A percentile compares a stretch with the other conserved stretches of the same genome.
phyloP scores from a whole-genome alignment of 805 yeast species.

The Hyphopichia homilentoma region DNA sequence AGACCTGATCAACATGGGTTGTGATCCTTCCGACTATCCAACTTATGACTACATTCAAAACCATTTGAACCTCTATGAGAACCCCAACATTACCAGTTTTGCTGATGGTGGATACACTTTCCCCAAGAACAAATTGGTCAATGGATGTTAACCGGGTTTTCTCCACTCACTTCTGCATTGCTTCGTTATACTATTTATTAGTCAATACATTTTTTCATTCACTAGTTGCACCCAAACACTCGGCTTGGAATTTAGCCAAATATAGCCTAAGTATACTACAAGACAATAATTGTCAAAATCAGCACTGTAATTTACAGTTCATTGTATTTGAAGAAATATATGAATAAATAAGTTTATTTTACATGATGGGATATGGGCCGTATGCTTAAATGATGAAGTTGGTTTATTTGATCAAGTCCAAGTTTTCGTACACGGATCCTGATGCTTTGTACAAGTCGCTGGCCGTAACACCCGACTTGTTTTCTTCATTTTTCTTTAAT shows the following conservation, averaged over 20 bases:
- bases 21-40: conserved; percentile 86
- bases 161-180: not conserved
- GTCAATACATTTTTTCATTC: not conserved
- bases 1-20: conserved; percentile 56
- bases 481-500: conserved; percentile 41
- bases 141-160: conserved; percentile 11
- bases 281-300: too few species aligned
- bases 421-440: conserved; percentile 40
- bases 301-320: too few species aligned
- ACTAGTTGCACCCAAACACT: too few species aligned
- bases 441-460: conserved; percentile 41
- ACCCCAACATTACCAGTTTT: conserved; percentile 75
- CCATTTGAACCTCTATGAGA: conserved; percentile 66
- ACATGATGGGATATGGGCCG: too few species aligned
- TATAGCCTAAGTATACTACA: too few species aligned
- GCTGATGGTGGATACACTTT: conserved; percentile 59
- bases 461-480: conserved; percentile 38
- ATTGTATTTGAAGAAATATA: too few species aligned
- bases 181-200: not conserved
- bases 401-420: conserved; percentile 44
- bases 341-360: too few species aligned
- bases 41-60: conserved; percentile 75
- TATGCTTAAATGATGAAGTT: too few species aligned
- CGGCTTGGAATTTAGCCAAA: too few species aligned
- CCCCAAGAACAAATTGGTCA: conserved; percentile 36